A percentile compares a stretch with the other conserved stretches of the same genome.
phyloP scores from a whole-genome alignment of 139 green algal genomes.

The Nannochloris sp. region DNA sequence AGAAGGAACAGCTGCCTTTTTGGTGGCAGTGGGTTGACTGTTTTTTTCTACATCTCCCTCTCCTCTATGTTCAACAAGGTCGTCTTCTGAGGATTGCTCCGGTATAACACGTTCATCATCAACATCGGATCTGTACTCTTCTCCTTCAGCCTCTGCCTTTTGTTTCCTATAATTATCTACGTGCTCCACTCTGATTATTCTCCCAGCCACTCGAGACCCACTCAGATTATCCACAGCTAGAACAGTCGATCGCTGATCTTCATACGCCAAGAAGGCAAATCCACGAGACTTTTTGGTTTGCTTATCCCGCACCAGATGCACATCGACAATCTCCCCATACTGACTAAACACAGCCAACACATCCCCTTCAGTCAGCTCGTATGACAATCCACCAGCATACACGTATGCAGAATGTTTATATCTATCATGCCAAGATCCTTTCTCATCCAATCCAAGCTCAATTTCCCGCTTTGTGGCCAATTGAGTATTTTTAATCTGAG shows the following conservation, averaged over 20 bases:
- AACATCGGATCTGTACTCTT: conserved; percentile 15
- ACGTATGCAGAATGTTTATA: conserved; percentile 93
- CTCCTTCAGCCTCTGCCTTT: conserved; percentile 60
- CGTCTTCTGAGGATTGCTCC: no score
- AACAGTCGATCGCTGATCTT: conserved; percentile 94
- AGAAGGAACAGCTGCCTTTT: not conserved
- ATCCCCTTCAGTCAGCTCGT: conserved; percentile 90
- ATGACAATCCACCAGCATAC: conserved; percentile 80
- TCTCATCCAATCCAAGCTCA: conserved; percentile 56
- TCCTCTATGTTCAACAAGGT: not conserved
- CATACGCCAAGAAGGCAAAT: conserved; percentile 96
- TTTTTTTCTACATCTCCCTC: conserved; percentile 2
- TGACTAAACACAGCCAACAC: conserved; percentile 93
- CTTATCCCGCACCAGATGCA: conserved; percentile 68
- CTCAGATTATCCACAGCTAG: conserved; percentile 97
- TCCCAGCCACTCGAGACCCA: conserved; percentile 68
- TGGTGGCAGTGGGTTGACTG: not conserved
- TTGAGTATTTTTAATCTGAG: conserved; percentile 93
- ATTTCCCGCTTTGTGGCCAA: conserved; percentile 69
- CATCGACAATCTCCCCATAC: conserved; percentile 95
- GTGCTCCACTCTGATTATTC: conserved; percentile 88
- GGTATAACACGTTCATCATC: not conserved
- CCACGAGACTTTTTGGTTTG: conserved; percentile 63
- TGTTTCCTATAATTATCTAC: conserved; percentile 93
- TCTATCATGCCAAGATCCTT: conserved; percentile 85